A percentile compares a stretch with the other conserved stretches of the same genome.
These are phyloP conservation scores for Ophiocordyceps camponoti-saundersi DNA, from an alignment of 2,329 filamentous ascomycete genomes.

Conservation along the genomic window DNA sequence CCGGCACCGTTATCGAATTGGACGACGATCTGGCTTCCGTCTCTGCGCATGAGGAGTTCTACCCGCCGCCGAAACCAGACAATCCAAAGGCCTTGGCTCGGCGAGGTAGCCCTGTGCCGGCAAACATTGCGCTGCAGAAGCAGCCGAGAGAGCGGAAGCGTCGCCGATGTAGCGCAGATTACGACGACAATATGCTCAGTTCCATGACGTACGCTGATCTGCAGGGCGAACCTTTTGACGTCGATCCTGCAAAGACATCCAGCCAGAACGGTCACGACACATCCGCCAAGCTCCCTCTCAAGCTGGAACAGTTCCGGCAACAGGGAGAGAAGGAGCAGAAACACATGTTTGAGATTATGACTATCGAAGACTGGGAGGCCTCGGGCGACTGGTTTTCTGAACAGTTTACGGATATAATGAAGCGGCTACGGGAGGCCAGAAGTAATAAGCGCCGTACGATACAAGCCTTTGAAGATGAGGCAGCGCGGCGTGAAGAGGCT, in stretches of 20 bases:
- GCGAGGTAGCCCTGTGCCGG: constrained; percentile 10
- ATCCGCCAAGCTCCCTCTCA: constrained; percentile 25
- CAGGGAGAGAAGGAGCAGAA: constrained; percentile 28
- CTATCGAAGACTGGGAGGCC: constrained; percentile 39
- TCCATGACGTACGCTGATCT: constrained; percentile 35
- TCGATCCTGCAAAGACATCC: constrained; percentile 32
- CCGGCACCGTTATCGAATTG: constrained; percentile 5
- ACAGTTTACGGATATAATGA: constrained; percentile 32
- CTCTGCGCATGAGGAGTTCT: constrained; percentile 7
- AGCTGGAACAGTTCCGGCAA: constrained; percentile 30
- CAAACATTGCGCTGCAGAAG: constrained; percentile 4
- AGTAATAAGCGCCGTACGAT: constrained; percentile 31
- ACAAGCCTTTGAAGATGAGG: constrained; percentile 34
- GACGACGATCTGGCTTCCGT: constrained; percentile 9
- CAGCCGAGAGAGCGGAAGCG: constrained; percentile 19
- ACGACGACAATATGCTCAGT: constrained; percentile 37
- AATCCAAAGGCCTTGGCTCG: constrained; percentile 5
- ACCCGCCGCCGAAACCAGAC: constrained; percentile 9
- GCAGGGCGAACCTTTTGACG: constrained; percentile 35
- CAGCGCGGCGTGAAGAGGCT: constrained; percentile 34
- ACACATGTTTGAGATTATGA: constrained; percentile 34
- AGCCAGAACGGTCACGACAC: constrained; percentile 16
- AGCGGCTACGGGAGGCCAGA: constrained; percentile 28
- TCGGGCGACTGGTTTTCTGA: constrained; percentile 43
- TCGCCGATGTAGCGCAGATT: constrained; percentile 29